These are phyloP conservation scores for Chalciporus sphaerocephalus DNA, from an alignment of 768 basidiomycete species.

Conservation along the genomic window DNA sequence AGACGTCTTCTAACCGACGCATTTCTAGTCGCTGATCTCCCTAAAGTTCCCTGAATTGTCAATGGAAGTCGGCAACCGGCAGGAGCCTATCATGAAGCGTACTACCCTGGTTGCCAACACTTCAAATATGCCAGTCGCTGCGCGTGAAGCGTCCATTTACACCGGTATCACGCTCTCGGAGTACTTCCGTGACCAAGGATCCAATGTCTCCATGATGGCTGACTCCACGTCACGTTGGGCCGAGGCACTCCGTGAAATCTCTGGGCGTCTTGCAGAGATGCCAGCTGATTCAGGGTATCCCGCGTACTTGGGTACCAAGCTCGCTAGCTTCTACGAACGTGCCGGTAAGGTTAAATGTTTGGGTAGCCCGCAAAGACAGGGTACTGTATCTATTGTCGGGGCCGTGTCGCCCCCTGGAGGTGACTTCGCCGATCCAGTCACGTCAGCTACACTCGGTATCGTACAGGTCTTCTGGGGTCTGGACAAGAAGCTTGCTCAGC, in stretches of 20 bases:
- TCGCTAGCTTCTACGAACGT: slow-evolving; percentile 97
- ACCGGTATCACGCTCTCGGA: slow-evolving; percentile 99
- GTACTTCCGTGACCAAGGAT: slow-evolving; percentile 99
- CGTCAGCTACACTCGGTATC: slow-evolving; percentile 94
- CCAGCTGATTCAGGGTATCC: slow-evolving; percentile 99
- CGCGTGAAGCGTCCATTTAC: slow-evolving; percentile 98
- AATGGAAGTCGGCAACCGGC: slow-evolving; percentile 85
- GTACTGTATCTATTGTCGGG: slow-evolving; percentile 97
- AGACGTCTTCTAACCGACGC: slow-evolving; percentile 11
- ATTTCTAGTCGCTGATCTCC: slow-evolving; percentile 10
- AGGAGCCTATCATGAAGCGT: slow-evolving; percentile 99
- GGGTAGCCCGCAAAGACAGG: slow-evolving; percentile 81
- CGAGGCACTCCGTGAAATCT: slow-evolving; percentile 97
- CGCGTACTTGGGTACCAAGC: slow-evolving; percentile 91
- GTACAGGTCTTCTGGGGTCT: slow-evolving; percentile 99
- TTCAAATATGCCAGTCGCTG: slow-evolving; percentile 99
- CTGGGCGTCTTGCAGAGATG: slow-evolving; percentile 98
- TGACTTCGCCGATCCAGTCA: slow-evolving; percentile 99
- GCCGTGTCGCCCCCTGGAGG: slow-evolving; percentile 99
- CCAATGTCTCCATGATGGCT: slow-evolving; percentile 98
- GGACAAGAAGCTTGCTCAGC: slow-evolving; percentile 97
- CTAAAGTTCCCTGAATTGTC: slow-evolving; percentile 80
- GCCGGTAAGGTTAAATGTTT: slow-evolving; percentile 93
- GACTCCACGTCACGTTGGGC: slow-evolving; percentile 99
- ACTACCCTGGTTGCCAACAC: slow-evolving; percentile 98